A percentile compares a stretch with the other conserved stretches of the same genome.
These are phyloP conservation scores for Orbilia javanica DNA, from an alignment of 2,329 filamentous ascomycete species.

Conservation along the genomic window DNA sequence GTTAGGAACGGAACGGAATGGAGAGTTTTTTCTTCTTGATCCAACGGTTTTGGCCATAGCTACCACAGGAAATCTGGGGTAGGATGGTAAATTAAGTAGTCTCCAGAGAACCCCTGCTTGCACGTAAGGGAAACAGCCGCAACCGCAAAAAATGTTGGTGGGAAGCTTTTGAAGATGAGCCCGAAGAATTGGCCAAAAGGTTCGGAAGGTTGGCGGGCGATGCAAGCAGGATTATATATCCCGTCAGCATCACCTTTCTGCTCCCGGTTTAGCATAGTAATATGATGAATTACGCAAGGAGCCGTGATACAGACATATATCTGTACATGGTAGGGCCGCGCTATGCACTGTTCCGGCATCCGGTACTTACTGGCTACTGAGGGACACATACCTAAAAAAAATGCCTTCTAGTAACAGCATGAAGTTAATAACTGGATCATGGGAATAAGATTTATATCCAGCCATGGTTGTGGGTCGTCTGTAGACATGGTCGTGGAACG, in stretches of 20 bases:
- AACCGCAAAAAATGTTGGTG: neutral
- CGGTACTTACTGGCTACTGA: neutral
- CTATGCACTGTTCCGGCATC: neutral
- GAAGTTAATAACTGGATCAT: neutral
- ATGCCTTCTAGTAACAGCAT: too few species aligned
- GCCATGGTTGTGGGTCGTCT: neutral
- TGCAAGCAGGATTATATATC: slow-evolving; percentile 3
- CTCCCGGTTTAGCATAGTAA: neutral
- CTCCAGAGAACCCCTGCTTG: too few species aligned
- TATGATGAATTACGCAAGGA: too few species aligned
- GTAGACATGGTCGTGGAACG: neutral
- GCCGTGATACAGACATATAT: too few species aligned
- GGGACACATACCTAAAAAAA: too few species aligned
- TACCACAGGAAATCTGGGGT: neutral
- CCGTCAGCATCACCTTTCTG: neutral
- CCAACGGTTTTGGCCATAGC: slow-evolving; percentile 3
- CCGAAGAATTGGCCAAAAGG: neutral
- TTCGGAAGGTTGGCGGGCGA: slow-evolving; percentile 13
- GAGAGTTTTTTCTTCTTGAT: too few species aligned
- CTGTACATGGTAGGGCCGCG: too few species aligned
- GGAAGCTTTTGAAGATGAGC: neutral
- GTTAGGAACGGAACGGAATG: neutral
- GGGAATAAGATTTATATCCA: neutral
- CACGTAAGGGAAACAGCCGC: neutral
- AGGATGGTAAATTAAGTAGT: too few species aligned